These are phyloP conservation scores for Apiospora saccharicola DNA, from an alignment of 2,329 filamentous ascomycete genomes.

Conservation along the genomic window DNA sequence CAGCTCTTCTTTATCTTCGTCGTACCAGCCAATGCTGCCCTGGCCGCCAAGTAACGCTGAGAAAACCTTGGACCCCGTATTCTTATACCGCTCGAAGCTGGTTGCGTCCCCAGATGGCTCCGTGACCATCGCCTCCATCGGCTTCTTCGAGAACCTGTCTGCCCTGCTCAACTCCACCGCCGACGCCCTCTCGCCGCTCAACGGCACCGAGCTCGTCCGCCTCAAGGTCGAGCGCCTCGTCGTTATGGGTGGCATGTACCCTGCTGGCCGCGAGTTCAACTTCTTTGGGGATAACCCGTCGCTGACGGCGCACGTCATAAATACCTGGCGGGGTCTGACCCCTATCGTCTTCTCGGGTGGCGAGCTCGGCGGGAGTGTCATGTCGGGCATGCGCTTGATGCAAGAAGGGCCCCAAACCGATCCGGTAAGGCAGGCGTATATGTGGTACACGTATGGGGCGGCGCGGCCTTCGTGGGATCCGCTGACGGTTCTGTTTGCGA, in stretches of 20 bases:
- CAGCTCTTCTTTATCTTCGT: background rate
- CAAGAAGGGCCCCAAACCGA: constrained; percentile 41
- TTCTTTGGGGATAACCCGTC: constrained; percentile 51
- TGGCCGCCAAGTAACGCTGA: constrained; percentile 42
- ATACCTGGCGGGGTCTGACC: constrained; percentile 48
- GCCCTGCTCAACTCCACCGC: constrained; percentile 51
- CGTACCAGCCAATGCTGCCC: constrained; percentile 32
- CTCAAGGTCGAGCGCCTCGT: constrained; percentile 57
- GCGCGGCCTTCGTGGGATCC: constrained; percentile 51
- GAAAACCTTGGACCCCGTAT: constrained; percentile 50
- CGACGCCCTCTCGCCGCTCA: constrained; percentile 48
- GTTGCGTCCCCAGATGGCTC: constrained; percentile 48
- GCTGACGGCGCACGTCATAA: constrained; percentile 52
- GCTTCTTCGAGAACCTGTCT: constrained; percentile 56
- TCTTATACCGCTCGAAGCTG: constrained; percentile 53
- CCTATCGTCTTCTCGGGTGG: constrained; percentile 50
- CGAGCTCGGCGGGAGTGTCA: constrained; percentile 52
- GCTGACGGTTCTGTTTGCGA: constrained; percentile 50
- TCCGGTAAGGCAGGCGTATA: constrained; percentile 48
- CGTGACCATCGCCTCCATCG: constrained; percentile 54
- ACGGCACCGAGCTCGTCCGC: constrained; percentile 50
- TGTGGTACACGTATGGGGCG: constrained; percentile 48
- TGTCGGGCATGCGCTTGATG: constrained; percentile 48
- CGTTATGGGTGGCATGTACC: constrained; percentile 60
- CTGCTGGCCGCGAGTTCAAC: constrained; percentile 56